Conservation (phyloP, 495 filamentous ascomycete species). For the Friedmanniomyces simplex region DNA sequence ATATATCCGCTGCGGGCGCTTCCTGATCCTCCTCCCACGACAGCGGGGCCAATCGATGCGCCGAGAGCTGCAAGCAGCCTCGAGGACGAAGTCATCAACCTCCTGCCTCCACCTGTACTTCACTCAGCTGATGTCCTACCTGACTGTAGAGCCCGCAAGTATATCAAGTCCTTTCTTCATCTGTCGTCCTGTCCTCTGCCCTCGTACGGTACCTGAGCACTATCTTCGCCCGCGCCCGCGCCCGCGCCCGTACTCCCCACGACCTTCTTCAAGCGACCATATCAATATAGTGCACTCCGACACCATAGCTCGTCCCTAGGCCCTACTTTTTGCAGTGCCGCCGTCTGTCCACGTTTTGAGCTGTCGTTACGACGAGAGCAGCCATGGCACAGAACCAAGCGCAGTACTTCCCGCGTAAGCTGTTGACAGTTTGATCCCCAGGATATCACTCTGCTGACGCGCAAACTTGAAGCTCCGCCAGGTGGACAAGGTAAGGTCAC, state of each 20-base stretch:
- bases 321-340: too few relatives aligned
- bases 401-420: conserved; percentile 33
- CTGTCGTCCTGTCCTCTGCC: background rate
- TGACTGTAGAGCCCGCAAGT: background rate
- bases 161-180: background rate
- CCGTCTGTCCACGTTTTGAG: background rate
- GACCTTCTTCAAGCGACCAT: too few relatives aligned
- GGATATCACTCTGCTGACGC: background rate
- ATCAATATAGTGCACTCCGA: too few relatives aligned
- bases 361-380: background rate
- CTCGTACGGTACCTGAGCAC: too few relatives aligned
- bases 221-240: too few relatives aligned
- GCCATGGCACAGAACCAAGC: conserved; percentile 11
- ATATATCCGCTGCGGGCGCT: background rate
- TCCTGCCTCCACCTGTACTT: background rate
- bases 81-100: background rate
- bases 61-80: background rate
- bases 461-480: conserved; percentile 24
- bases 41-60: background rate
- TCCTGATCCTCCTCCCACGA: background rate
- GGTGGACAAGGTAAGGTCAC: conserved; percentile 17
- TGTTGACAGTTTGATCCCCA: background rate
- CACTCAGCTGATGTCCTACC: background rate
- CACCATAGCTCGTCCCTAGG: too few relatives aligned
- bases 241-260: too few relatives aligned